Base-by-base conservation (phyloP, 305 asterid genomes). In the Salvia sclarea region DNA sequence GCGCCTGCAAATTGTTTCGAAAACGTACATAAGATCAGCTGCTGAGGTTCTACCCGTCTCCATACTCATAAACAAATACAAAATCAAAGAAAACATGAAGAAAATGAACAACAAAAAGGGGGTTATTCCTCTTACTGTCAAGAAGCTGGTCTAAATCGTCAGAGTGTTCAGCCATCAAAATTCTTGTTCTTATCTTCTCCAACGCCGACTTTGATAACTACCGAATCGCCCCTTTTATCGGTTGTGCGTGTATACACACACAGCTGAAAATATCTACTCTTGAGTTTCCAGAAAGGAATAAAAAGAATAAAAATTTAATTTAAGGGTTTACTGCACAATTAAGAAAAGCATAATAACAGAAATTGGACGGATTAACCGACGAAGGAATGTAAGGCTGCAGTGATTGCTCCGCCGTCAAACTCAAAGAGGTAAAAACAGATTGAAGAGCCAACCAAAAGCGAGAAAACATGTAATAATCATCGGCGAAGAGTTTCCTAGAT, bases 121-220 rank as follows among this genome's bases (percentile, higher is more conserved):
- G 20, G 8, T 38, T 69, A 24, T 41, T 12, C 24, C 57, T 40
- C 88, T 86, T 83, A 91, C 99, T 91, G 80, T 94, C 97, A 45
- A 94, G 97, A 63, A 94, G 97, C 76, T 82, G 89, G 83, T 94
- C 99, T 67, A 94, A 83, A 69, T 91, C 98, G 61, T 91, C 96
- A 65, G 91, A 75, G 75, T 82, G 86, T 31, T 84, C 91, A 17
- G 89, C 97, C 96, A 88, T 88, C 64, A 48, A 72, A 71, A 45
- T 58, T 37, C 56, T 53, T 61, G 58, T 66, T 57, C 68, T 47
- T 30, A 33, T 14, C 59, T 33, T 58, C 59, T 43, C 53, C 25
- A 66, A 59, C 69, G 60, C n/a, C 25, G 14, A 25, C 40, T 74
- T 62, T n/a, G 54, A 74, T 33, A 4, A 30, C 62, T 8, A 11